Base-by-base conservation (phyloP, 2,329 filamentous ascomycete species). In the Pleochaeta shiraiana region DNA sequence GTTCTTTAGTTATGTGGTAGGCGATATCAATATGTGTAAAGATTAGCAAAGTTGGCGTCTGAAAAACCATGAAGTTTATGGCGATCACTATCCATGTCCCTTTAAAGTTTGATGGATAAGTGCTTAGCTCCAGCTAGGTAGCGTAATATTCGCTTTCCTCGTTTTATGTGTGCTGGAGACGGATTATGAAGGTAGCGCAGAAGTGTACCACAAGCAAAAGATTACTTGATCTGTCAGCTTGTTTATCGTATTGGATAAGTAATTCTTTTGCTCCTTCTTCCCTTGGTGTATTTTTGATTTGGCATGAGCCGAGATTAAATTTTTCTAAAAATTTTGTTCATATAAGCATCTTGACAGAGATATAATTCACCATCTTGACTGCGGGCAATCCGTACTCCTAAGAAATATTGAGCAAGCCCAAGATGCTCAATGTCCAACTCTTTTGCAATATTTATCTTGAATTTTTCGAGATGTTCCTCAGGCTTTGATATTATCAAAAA, bases 281-380 rank as follows among this genome's bases (percentile, higher is more conserved):
- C 57, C 33, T 34, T 2, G 57, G 30, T 37, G 57, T 60, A 3
- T 2, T 1, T 28, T 60, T 30, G 21, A 7, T 11, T n/a, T 37
- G 30, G 21, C 57, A 60, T 1, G 6, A n/a, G 6, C 5, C 57
- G 28, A 34, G 33, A 60, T 60, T 34, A 21, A 60, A 60, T 5
- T 4, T 34, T 1, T 19, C 6, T n/a, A 19, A 60, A 30, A n/a
- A 60, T 60, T 34, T 60, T 60, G 1, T 60, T 9, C 3, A 45
- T 45, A n/a, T 63, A 63, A 45, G 60, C 60, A 33, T 63, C 60
- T 31, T 63, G 60, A 45, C 37, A 45, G 1, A 63, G 21, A n/a
- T 45, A 63, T 21, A 61, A 3, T 4, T 16, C 26, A 3, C 4
- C 19, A 16, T 14, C 16, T 12, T 21, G 21, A 3, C 16, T 37